A percentile compares a stretch with the other conserved stretches of the same genome.
Evolutionary conservation across 2,329 filamentous ascomycete species (phyloP).

Genomic region (Lasiodiplodia sp.): DNA sequence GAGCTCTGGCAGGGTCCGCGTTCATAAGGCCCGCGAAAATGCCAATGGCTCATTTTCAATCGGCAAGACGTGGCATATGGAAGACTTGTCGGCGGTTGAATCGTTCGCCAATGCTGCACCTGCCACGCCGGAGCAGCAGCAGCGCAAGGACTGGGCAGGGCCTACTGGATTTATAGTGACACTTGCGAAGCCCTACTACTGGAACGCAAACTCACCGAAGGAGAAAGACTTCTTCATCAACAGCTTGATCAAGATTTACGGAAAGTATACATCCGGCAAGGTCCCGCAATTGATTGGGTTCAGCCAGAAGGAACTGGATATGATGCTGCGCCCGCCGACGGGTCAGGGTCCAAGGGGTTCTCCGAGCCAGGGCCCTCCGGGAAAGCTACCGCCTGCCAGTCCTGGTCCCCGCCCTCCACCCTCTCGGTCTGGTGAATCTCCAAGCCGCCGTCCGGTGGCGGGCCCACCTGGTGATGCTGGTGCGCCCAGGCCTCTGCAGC

Average conservation of each 20-base stretch:
- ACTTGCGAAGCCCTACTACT: constrained; percentile 94
- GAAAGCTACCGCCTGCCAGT: constrained; percentile 31
- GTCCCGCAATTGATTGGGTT: constrained; percentile 83
- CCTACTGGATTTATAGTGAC: constrained; percentile 86
- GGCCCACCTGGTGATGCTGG: constrained; percentile 16
- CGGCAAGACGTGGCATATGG: constrained; percentile 96
- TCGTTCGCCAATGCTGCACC: constrained; percentile 73
- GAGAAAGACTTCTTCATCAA: constrained; percentile 99
- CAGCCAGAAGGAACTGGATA: constrained; percentile 77
- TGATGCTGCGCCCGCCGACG: constrained; percentile 66
- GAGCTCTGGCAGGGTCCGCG: constrained; percentile 87
- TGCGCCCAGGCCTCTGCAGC: constrained; percentile 22
- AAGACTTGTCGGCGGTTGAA: constrained; percentile 84
- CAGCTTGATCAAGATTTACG: constrained; percentile 93
- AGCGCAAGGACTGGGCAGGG: constrained; percentile 77
- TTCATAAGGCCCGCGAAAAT: constrained; percentile 98
- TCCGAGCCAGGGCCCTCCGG: constrained; percentile 12
- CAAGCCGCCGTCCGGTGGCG: constrained; percentile 21
- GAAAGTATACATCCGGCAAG: constrained; percentile 91
- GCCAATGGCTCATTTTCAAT: constrained; percentile 93
- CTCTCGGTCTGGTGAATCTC: constrained; percentile 27
- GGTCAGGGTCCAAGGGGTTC: constrained; percentile 26
- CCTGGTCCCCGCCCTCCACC: constrained; percentile 26
- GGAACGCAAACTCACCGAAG: constrained; percentile 90
- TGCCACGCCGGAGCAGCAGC: constrained; percentile 65